Conservation (phyloP, 371 early-diverging fungal species). For the Rhizopus microsporus region DNA sequence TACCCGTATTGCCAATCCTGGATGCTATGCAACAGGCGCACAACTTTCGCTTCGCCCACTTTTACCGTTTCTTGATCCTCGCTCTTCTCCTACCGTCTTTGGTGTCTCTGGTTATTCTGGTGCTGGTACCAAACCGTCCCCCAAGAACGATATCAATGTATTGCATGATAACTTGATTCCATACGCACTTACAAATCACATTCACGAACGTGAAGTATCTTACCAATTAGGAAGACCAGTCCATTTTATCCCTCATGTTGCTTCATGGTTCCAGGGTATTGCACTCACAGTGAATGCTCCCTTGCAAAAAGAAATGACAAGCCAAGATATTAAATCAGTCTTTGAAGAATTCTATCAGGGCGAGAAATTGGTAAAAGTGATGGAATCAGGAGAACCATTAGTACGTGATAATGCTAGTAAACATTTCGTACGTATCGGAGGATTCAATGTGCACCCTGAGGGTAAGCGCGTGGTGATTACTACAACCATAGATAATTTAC, state of each 20-base stretch:
- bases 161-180: constrained; percentile 88
- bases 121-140: constrained; percentile 94
- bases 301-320: constrained; percentile 66
- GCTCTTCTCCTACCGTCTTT: constrained; percentile 77
- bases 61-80: constrained; percentile 61
- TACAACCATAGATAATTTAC: constrained; percentile 92
- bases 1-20: constrained; percentile 89
- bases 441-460: constrained; percentile 81
- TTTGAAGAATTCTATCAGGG: constrained; percentile 73
- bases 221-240: constrained; percentile 70
- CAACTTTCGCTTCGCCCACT: constrained; percentile 89
- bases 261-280: constrained; percentile 93
- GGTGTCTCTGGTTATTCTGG: constrained; percentile 97
- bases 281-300: constrained; percentile 86
- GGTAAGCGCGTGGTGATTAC: constrained; percentile 88
- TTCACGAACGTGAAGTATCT: constrained; percentile 93
- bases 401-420: constrained; percentile 86
- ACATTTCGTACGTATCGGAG: constrained; percentile 89
- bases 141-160: constrained; percentile 88
- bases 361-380: constrained; percentile 82
- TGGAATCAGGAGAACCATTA: constrained; percentile 72
- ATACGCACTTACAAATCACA: constrained; percentile 91
- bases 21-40: constrained; percentile 97
- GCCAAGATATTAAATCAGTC: constrained; percentile 64
- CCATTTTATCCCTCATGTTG: constrained; percentile 91